Base-by-base conservation (phyloP, 2,329 filamentous ascomycete genomes). In the Pyricularia pennisetigena region DNA sequence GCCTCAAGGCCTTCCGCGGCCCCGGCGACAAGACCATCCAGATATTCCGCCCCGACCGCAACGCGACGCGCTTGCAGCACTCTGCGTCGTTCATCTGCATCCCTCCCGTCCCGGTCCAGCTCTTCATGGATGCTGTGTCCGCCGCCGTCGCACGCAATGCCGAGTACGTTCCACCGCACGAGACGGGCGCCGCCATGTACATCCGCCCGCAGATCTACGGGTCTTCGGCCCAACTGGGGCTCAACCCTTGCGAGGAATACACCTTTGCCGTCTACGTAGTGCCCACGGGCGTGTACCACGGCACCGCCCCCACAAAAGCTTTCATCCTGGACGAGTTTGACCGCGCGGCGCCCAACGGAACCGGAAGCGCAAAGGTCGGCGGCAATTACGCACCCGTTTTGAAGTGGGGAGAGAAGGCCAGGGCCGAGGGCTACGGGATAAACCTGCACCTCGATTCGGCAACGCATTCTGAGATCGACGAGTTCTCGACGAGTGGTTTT, bases 321-420 rank as follows among this genome's bases (percentile, higher is more conserved):
- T 81, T 97, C 67, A 91, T 98, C 69, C 84, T 98, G 2, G 94
- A 98, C 74, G 90, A 95, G 32, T 98, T 98, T 76, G 94, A 98
- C 78, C 91, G 94, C 32, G 87, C 94, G 0, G 94, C 94, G n/a
- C 94, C 95, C 0, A 88, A 93, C 74, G 94, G 94, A 0, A 96
- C 92, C 0, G 94, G 94, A 0, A 89, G 88, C 70, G 94, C 93
- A n/a, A 98, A 98, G 81, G 86, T 98, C 3, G 94, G 95, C 29
- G 95, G 94, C 16, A 98, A 98, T 81, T 98, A 98, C 76, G 94
- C 94, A 10, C 94, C 94, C 2, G 94, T 98, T 5, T 80, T 98
- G 74, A 85, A 91, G 68, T 93, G 92, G 85, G 96, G 92, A 75
- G 93, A 97, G 74, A 89, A 86, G 75, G 94, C 95, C 0, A 83